A percentile compares a stretch with the other conserved stretches of the same genome.
Evolutionary conservation across 2,329 filamentous ascomycete genomes (phyloP).

Genomic region (Arthroderma sp.): DNA sequence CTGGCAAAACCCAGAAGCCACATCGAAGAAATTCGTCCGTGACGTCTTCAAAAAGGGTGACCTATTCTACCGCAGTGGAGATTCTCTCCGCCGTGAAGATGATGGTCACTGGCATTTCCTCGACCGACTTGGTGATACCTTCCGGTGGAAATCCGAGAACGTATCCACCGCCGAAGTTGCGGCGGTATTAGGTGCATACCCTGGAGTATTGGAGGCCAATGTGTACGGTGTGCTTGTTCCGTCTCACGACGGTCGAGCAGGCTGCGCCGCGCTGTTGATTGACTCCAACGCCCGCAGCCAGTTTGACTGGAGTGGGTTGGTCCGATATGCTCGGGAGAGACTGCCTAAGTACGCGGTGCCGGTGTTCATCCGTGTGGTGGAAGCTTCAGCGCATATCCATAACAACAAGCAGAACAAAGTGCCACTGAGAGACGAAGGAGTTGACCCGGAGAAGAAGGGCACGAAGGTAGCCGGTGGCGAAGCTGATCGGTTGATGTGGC

Average conservation of each 20-base stretch:
- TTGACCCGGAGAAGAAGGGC: constrained; percentile 41
- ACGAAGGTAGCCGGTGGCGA: constrained; percentile 31
- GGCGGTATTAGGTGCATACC: constrained; percentile 47
- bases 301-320: constrained; percentile 49
- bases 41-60: constrained; percentile 56
- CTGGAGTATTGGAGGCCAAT: constrained; percentile 51
- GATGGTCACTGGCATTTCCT: constrained; percentile 59
- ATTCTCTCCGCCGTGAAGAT: constrained; percentile 46
- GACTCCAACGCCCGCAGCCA: constrained; percentile 32
- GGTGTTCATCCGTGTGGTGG: constrained; percentile 54
- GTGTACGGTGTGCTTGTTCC: constrained; percentile 57
- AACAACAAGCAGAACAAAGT: constrained; percentile 76
- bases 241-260: constrained; percentile 54
- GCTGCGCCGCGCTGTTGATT: constrained; percentile 47
- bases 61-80: constrained; percentile 54
- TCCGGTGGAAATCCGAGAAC: constrained; percentile 61
- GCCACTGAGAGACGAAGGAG: constrained; percentile 52
- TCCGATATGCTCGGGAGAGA: constrained; percentile 44
- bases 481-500: constrained; percentile 39
- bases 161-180: constrained; percentile 55
- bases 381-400: constrained; percentile 36
- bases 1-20: constrained; percentile 53
- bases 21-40: constrained; percentile 50
- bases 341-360: constrained; percentile 65
- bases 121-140: constrained; percentile 60